Percentiles rank a stretch among this genome's conserved stretches.
phyloP scores from a whole-genome alignment of 1,284 basidiomycete genomes.

The Marasmius tenuissimus region DNA sequence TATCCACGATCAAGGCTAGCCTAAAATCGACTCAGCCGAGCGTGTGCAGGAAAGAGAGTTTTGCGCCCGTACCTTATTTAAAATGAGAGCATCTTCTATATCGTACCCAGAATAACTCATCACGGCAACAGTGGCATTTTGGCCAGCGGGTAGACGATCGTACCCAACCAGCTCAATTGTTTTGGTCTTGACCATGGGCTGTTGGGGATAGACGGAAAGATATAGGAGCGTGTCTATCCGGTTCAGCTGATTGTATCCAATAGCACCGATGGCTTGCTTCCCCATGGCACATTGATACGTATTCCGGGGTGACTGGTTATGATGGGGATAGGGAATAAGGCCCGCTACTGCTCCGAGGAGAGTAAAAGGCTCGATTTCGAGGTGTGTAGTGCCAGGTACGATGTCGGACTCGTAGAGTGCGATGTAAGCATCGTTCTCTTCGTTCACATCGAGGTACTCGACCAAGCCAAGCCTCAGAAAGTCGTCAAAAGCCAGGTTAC shows the following conservation, averaged over 20 bases:
- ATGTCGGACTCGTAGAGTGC: constrained; percentile 94
- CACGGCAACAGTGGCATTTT: constrained; percentile 98
- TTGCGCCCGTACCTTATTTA: constrained; percentile 73
- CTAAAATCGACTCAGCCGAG: constrained; percentile 32
- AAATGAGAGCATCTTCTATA: constrained; percentile 97
- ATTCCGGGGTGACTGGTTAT: constrained; percentile 98
- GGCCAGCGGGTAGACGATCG: constrained; percentile 94
- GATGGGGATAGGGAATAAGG: constrained; percentile 98
- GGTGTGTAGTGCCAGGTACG: constrained; percentile 82
- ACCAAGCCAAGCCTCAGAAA: constrained; percentile 95
- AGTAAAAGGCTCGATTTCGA: constrained; percentile 99
- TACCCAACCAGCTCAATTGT: constrained; percentile 98
- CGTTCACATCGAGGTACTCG: constrained; percentile 99
- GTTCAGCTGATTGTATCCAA: constrained; percentile 97
- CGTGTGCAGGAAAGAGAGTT: background rate
- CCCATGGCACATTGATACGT: constrained; percentile 99
- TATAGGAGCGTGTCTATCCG: constrained; percentile 99
- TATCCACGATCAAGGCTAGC: constrained; percentile 97
- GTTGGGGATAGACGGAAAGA: constrained; percentile 98
- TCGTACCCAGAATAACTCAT: constrained; percentile 99
- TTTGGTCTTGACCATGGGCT: constrained; percentile 99
- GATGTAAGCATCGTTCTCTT: constrained; percentile 98
- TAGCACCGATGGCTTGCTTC: constrained; percentile 99
- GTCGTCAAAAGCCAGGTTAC: constrained; percentile 87
- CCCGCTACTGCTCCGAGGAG: constrained; percentile 97